Base-by-base conservation (phyloP, 331 rosid genomes). In the Cydonia oblonga region DNA sequence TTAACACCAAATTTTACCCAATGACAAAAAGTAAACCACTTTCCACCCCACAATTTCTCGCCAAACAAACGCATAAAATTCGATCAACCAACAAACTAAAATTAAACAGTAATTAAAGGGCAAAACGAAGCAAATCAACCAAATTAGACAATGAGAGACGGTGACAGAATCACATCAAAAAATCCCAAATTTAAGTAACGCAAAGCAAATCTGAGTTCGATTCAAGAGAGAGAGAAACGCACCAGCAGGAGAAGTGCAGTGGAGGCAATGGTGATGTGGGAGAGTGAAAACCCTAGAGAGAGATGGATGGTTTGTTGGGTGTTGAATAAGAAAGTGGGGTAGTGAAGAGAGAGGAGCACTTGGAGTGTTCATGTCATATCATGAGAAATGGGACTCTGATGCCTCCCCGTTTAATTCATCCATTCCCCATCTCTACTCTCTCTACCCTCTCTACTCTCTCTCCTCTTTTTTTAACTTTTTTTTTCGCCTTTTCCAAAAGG, bases 291-390 rank as follows among this genome's bases (percentile, higher is more conserved):
- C 88, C 87, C 85, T 81, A 82, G 78, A 64, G 69, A 30, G 33
- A 40, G 80, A 79, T 1, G 66, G 66, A 61, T 19, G 19, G 49
- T 32, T 3, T 11, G 51, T 33, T 64, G 28, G 68, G 68, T 33
- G 26, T 33, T 33, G 75, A 35, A 35, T 12, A 44, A 68, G 52
- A 32, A 14, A 62, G 44, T 40, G 64, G 51, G 58, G 57, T 25
- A 63, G 76, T 49, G 82, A 65, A 78, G 73, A 70, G 70, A 56
- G 80, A 79, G 78, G 75, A 84, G 81, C 84, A 86, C 86, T 84
- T 75, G 78, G 86, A 13, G 71, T 62, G 75, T 78, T 60, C 52
- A 60, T 44, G 68, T 73, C 52, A 60, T 32, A 35, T 35, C 42
- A 38, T 38, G 63, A 24, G 72, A 15, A 10, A n/a, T 57, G 26